Evolutionary conservation across 208 protist species (phyloP).

Genomic region (Acanthamoeba polyphaga): DNA sequence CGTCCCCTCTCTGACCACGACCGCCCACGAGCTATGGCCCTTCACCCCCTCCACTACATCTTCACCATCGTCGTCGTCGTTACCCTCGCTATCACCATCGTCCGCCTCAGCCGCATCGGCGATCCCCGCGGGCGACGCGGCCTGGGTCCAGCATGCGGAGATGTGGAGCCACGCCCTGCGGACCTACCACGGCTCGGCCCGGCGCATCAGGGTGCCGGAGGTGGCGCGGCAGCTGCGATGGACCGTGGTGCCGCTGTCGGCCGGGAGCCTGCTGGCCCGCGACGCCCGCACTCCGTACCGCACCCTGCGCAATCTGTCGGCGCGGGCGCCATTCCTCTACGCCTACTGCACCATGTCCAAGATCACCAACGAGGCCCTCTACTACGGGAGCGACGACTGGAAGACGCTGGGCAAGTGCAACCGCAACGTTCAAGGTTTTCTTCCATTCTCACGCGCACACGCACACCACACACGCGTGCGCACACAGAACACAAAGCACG

Average conservation of each 20-base stretch:
- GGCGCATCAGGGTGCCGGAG: not conserved
- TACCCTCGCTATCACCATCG: not conserved
- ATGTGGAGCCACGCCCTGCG: slow-evolving; percentile 3
- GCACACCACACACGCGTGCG: not conserved
- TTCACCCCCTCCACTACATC: not conserved
- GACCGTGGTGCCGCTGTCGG: not conserved
- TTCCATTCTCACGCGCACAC: not conserved
- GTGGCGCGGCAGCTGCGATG: not conserved
- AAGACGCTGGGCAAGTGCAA: not conserved
- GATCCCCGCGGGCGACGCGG: not conserved
- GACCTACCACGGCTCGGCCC: not conserved
- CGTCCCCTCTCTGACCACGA: not conserved
- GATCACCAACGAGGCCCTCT: not conserved
- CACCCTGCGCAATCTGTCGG: slow-evolving; percentile 7
- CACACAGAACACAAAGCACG: too few relatives aligned
- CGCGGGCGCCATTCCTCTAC: not conserved
- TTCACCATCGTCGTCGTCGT: not conserved
- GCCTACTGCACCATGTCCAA: slow-evolving; percentile 47
- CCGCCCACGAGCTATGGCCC: not conserved
- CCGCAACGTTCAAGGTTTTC: not conserved
- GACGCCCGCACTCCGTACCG: slow-evolving; percentile 3
- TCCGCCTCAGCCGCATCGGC: not conserved
- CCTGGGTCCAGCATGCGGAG: not conserved
- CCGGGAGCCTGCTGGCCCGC: not conserved
- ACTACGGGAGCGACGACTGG: not conserved